Percentiles rank a stretch among this genome's conserved stretches.
Evolutionary conservation across 192 early-diverging fungal genomes (phyloP).

Genomic region (Geranomyces michiganensis): DNA sequence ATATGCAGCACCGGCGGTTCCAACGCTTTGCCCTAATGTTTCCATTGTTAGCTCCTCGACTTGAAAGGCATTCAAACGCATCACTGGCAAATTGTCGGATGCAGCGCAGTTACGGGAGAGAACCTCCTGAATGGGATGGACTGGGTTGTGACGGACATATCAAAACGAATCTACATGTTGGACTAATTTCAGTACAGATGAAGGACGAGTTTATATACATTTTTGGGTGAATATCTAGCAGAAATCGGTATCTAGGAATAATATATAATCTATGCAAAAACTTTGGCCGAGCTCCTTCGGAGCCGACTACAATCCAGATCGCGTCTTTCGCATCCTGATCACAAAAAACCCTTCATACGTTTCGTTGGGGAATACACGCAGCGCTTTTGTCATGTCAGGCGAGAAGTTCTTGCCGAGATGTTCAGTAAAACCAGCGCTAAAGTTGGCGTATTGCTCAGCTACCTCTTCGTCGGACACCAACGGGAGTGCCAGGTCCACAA

Average conservation of each 20-base stretch:
- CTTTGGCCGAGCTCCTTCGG: too few species aligned
- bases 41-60: slow-evolving; percentile 55
- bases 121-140: slow-evolving; percentile 89
- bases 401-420: neutral
- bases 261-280: too few species aligned
- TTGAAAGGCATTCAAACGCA: slow-evolving; percentile 78
- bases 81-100: slow-evolving; percentile 90
- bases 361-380: slow-evolving; percentile 33
- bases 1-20: too few species aligned
- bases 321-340: slow-evolving; percentile 17
- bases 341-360: slow-evolving; percentile 40
- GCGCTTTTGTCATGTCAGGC: slow-evolving; percentile 14
- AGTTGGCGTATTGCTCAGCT: neutral
- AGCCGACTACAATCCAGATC: too few species aligned
- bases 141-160: slow-evolving; percentile 93
- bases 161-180: slow-evolving; percentile 73
- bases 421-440: slow-evolving; percentile 3
- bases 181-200: slow-evolving; percentile 43
- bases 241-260: too few species aligned
- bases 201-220: too few species aligned
- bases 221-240: too few species aligned
- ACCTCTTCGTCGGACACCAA: slow-evolving; percentile 39
- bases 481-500: slow-evolving; percentile 76
- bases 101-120: slow-evolving; percentile 86
- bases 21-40: too few species aligned